Percentiles rank a stretch among this genome's conserved stretches.
Evolutionary conservation across 495 filamentous ascomycete genomes (phyloP).

Genomic region (Lindgomyces ingoldianus): DNA sequence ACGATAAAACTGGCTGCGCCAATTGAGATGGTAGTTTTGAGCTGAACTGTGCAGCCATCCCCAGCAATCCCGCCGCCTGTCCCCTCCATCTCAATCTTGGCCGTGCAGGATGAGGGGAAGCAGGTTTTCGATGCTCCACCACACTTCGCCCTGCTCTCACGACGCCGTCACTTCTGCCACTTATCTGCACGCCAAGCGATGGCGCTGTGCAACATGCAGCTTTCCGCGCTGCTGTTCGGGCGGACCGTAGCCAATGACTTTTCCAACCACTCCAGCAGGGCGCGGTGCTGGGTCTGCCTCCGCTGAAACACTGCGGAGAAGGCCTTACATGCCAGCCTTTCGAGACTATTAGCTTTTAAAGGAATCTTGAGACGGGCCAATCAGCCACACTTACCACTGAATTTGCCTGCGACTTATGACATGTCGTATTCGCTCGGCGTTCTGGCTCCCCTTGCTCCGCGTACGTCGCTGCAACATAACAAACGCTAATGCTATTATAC

Average conservation of each 20-base stretch:
- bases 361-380: slow-evolving; percentile 22
- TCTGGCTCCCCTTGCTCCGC: slow-evolving; percentile 42
- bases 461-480: slow-evolving; percentile 63
- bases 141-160: background rate
- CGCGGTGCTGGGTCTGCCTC: slow-evolving; percentile 42
- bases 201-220: slow-evolving; percentile 28
- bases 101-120: background rate
- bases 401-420: slow-evolving; percentile 64
- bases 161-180: background rate
- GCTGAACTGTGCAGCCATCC: background rate
- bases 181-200: slow-evolving; percentile 23
- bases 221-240: slow-evolving; percentile 23
- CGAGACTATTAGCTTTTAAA: slow-evolving; percentile 7
- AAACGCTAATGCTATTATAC: slow-evolving; percentile 65
- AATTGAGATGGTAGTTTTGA: slow-evolving; percentile 2
- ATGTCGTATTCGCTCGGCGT: slow-evolving; percentile 58
- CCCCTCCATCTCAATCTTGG: background rate
- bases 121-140: background rate
- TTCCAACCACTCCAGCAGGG: slow-evolving; percentile 42
- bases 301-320: slow-evolving; percentile 42
- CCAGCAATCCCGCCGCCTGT: background rate
- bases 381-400: slow-evolving; percentile 57
- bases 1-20: slow-evolving; percentile 1
- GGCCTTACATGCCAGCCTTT: slow-evolving; percentile 45
- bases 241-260: slow-evolving; percentile 18